Conservation (phyloP, 805 yeast genomes). For the Nakazawaea populi region DNA sequence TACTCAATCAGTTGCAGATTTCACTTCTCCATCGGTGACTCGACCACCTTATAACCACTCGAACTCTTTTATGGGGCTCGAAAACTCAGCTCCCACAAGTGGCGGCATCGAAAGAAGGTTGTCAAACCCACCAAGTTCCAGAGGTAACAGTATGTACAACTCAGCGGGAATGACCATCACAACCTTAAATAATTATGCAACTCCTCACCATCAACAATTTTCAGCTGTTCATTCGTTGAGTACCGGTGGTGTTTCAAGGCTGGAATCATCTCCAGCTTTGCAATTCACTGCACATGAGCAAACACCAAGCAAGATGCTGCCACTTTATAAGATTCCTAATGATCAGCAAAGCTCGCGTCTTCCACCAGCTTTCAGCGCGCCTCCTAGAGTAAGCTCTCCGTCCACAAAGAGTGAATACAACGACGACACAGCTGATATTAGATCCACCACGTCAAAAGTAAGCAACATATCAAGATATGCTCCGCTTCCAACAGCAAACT, state of each 20-base stretch:
- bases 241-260: not conserved
- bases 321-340: not conserved
- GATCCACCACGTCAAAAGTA: slow-evolving; percentile 3
- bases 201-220: not conserved
- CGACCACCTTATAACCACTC: slow-evolving; percentile 3
- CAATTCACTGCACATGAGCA: not conserved
- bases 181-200: not conserved
- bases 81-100: not conserved
- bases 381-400: not conserved
- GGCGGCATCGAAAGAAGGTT: not conserved
- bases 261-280: not conserved
- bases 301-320: not conserved
- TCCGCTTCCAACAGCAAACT: not conserved
- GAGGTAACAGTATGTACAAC: not conserved
- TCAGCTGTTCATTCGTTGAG: not conserved
- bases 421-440: slow-evolving; percentile 3
- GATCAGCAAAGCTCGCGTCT: not conserved
- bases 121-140: not conserved
- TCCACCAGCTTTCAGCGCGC: not conserved
- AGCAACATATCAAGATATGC: slow-evolving; percentile 7
- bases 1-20: slow-evolving; percentile 36
- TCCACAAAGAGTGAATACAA: slow-evolving; percentile 3
- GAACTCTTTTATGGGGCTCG: slow-evolving; percentile 5
- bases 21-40: slow-evolving; percentile 7
- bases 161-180: not conserved